A percentile compares a stretch with the other conserved stretches of the same genome.
phyloP scores from a whole-genome alignment of 164 flowering plant species.

The Sextonia rubra region DNA sequence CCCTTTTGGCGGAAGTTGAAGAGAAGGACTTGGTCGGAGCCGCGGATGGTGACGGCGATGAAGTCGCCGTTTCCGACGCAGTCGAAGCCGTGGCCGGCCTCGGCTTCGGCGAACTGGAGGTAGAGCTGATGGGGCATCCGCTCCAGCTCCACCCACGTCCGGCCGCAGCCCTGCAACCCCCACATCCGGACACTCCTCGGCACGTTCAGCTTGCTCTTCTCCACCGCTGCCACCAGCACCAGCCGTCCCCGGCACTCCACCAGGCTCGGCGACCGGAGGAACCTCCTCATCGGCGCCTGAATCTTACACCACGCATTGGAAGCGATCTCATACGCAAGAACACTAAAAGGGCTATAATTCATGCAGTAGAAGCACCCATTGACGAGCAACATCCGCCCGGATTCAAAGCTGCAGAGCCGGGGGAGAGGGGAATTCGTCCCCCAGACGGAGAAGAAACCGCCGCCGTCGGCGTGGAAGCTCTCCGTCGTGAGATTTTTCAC shows the following conservation, averaged over 20 bases:
- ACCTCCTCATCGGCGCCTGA: conserved; percentile 86
- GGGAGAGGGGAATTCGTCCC: conserved; percentile 62
- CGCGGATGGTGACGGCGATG: conserved; percentile 39
- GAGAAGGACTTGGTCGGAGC: conserved; percentile 45
- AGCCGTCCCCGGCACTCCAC: conserved; percentile 65
- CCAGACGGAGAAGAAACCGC: conserved; percentile 72
- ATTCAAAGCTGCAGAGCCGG: conserved; percentile 74
- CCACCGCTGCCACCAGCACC: conserved; percentile 82
- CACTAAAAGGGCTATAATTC: conserved; percentile 79
- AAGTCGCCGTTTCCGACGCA: conserved; percentile 78
- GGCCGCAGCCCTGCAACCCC: conserved; percentile 54
- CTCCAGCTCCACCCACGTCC: conserved; percentile 73
- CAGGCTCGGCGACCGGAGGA: conserved; percentile 70
- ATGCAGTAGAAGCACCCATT: conserved; percentile 67
- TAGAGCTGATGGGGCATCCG: conserved; percentile 86
- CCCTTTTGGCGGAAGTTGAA: conserved; percentile 51
- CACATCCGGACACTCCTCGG: conserved; percentile 79
- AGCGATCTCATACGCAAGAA: conserved; percentile 44
- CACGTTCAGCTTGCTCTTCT: conserved; percentile 84
- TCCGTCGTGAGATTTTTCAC: conserved; percentile 81
- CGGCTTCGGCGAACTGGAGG: conserved; percentile 51
- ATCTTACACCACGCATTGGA: conserved; percentile 60
- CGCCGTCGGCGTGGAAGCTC: conserved; percentile 56
- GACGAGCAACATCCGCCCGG: conserved; percentile 57
- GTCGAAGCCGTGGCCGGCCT: conserved; percentile 60